These are phyloP conservation scores for Bipolaris cookei DNA, from an alignment of 2,329 filamentous ascomycete species.

Conservation along the genomic window DNA sequence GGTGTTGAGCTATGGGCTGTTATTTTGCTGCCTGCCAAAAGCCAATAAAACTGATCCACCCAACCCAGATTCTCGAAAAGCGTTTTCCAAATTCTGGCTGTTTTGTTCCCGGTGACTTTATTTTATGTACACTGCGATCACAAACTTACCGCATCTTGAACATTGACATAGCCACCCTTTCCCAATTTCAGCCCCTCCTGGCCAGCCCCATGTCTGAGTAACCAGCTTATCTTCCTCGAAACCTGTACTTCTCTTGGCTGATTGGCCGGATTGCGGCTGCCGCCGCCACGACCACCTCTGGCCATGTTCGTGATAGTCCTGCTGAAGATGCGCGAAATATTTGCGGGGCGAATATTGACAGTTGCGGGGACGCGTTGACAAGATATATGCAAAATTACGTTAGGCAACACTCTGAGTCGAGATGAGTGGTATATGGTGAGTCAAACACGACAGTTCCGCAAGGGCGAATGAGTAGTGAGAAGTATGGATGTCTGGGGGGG, in stretches of 20 bases:
- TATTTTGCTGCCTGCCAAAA: neutral
- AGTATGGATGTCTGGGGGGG: constrained; percentile 8
- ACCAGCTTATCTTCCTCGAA: constrained; percentile 58
- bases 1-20: constrained; percentile 59
- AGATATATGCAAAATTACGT: neutral
- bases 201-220: constrained; percentile 67
- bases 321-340: constrained; percentile 29
- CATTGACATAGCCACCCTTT: constrained; percentile 65
- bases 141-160: constrained; percentile 62
- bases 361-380: neutral
- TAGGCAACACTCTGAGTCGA: neutral
- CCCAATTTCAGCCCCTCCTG: constrained; percentile 65
- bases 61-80: neutral
- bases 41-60: neutral
- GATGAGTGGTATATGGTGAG: constrained; percentile 15
- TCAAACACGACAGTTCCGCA: constrained; percentile 7
- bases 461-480: constrained; percentile 3
- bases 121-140: no score
- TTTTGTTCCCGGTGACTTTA: no score
- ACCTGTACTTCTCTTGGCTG: constrained; percentile 53
- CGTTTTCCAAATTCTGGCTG: neutral
- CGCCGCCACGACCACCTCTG: constrained; percentile 43
- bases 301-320: constrained; percentile 27
- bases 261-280: constrained; percentile 46
- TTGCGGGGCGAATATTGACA: constrained; percentile 9